Base-by-base conservation (phyloP, 2,329 filamentous ascomycete species). In the Paraphoma sp. region DNA sequence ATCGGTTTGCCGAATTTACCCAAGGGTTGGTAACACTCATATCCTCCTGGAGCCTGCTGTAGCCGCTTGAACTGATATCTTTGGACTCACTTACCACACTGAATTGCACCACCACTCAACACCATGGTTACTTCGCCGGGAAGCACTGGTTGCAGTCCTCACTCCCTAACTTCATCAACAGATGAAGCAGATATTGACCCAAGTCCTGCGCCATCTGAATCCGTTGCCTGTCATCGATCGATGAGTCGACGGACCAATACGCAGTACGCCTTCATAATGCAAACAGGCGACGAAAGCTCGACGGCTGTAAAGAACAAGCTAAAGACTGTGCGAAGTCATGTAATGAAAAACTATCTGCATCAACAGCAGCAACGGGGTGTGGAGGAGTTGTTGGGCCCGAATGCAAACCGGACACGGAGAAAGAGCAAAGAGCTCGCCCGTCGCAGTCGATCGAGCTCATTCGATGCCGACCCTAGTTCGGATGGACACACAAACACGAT, bases 311-410 rank as follows among this genome's bases (percentile, higher is more conserved):
- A 62, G 43, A 54, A 57, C 36, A 67, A 66, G 40, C 55, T 68
- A 10, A 66, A 67, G 45, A 67, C 61, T 3, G 65, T 68, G 14
- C 57, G 65, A 40, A 68, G 65, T 49, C 65, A 68, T 56, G 65
- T 68, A 4, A 68, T 68, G 65, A 65, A 64, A 30, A 66, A 67
- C 30, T 67, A 63, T 41, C 45, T 68, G 14, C 63, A 64, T 29
- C 56, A 64, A 45, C 57, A 54, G 28, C 53, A 51, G n/a, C 43
- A 48, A 30, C 57, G 48, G 36, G 51, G 16, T 31, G 23, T 28
- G 8, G 18, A 16, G 14, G 40, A 55, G 12, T 28, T 51, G 16
- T 56, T 55, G 12, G 30, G 48, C 2, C 23, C 47, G 29, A 28
- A 46, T 11, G 47, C 38, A 30, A 43, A 33, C 40, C 44, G 30